Evolutionary conservation across 2,329 filamentous ascomycete species (phyloP).

Genomic region (Botryotinia globosa): DNA sequence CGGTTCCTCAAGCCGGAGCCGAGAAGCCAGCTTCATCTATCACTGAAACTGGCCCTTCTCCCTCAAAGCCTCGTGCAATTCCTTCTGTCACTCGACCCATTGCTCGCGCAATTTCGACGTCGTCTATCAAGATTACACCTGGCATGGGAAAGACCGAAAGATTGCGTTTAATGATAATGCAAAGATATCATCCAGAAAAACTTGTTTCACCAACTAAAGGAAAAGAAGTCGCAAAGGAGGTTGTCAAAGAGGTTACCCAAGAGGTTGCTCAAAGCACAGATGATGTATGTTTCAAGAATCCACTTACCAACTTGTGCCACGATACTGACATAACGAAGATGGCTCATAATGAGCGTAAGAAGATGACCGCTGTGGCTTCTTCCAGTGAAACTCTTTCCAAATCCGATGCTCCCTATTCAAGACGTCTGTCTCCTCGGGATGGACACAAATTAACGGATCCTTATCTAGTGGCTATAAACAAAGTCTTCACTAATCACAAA

Average conservation of each 20-base stretch:
- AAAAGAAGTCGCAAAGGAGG: background rate
- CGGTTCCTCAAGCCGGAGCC: background rate
- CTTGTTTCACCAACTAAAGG: background rate
- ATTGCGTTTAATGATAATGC: background rate
- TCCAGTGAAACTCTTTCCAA: conserved; percentile 15
- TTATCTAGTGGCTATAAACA: conserved; percentile 21
- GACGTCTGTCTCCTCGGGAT: background rate
- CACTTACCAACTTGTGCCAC: background rate
- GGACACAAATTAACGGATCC: conserved; percentile 20
- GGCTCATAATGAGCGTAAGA: conserved; percentile 5
- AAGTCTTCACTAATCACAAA: conserved; percentile 15
- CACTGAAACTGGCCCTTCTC: background rate
- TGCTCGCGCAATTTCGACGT: background rate
- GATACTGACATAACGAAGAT: background rate
- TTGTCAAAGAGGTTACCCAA: background rate
- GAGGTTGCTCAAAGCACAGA: background rate
- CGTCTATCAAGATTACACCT: background rate
- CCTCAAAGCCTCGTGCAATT: background rate
- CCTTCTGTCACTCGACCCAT: background rate
- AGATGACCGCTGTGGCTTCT: conserved; percentile 16
- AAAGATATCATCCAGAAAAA: background rate
- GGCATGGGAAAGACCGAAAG: background rate
- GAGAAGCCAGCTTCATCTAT: background rate
- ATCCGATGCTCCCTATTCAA: conserved; percentile 10
- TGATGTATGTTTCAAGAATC: background rate